Evolutionary conservation across 768 basidiomycete species (phyloP), one percentile per base, ranked within the genome.

Genomic region (Amanita fuliginea): DNA sequence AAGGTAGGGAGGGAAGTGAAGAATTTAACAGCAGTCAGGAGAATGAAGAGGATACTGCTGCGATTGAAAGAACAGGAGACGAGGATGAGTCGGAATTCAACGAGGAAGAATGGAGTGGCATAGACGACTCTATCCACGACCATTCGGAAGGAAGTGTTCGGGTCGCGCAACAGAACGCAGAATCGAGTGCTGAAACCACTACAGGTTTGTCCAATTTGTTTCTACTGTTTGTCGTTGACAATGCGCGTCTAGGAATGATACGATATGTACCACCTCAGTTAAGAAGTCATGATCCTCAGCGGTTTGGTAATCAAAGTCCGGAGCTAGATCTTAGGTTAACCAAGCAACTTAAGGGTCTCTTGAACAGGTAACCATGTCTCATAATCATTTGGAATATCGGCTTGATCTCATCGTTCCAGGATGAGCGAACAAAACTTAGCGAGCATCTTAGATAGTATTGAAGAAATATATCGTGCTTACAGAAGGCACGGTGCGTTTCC

Each of bases 381-480:
- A 10, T 14, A 3, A 11, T 18, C 11, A 30, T 45, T 30, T 32
- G 11, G 35, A 44, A 10, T 30, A 18, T 14, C 14, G 7, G 14
- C 33, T 37, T 40, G 16, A 14, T 34, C 43, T 51, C 21, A 36
- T 18, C 14, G 8, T 43, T 24, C 35, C 55, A 93, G 92, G 55
- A 75, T 95, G 80, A 90, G 84, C 55, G 94, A 97, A 64, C 86
- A 85, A 60, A 96, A 94, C 54, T 83, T 95, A 49, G 70, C 75
- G 2, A 73, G 76, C 0, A 86, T 95, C 22, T 58, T 94, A 14
- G 77, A 77, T 37, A 75, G 77, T 34, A 67, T 93, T 11, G 91
- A 94, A 58, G 79, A 76, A 3, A 60, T 88, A 9, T 95, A 93
- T 60, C 74, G 87, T 46, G 77, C 78, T 22, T 67, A 91, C 63